Base-by-base conservation (phyloP, 1,284 basidiomycete species). In the Trichosporon sp. region DNA sequence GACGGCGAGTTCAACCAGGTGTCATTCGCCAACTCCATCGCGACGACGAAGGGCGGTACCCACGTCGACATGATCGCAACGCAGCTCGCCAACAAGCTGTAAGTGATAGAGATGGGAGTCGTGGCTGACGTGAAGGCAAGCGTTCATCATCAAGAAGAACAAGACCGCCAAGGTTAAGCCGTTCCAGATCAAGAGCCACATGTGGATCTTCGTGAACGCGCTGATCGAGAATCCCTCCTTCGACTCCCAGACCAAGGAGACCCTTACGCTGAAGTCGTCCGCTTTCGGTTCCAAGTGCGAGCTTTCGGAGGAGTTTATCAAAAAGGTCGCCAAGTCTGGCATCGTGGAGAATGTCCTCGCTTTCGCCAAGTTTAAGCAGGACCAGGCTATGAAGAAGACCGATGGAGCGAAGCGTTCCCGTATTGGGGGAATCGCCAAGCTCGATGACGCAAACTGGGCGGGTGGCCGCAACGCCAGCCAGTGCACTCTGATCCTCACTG, bases 191-290 rank as follows among this genome's bases (percentile, higher is more conserved):
- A 96, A 94, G 86, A 96, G 92, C 81, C 96, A 99, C 81, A 94
- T 99, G 89, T 97, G 94, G 94, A 89, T 99, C 73, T 99, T 99
- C 80, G 92, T 99, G 82, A 99, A 99, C 80, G 91, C 93, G 26
- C 87, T 98, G 74, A 92, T 99, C 75, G 96, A 98, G 85, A 99
- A 99, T 81, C 96, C 97, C 8, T 94, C 96, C 0, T 99, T 99
- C 84, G 96, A 99, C 87, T 96, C 94, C 86, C 97, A 99, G 85
- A 99, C 97, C 65, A 99, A 99, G 86, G 97, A 99, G 84, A 93
- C 91, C 7, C 85, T 99, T 76, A 99, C 96, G 1, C 86, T 99
- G 65, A 91, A 92, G 31, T 86, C 91, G 51, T 91, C 90, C 65
- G 96, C 97, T 81, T 99, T 99, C 80, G 89, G 88, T 1, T 94